These are phyloP conservation scores for Cordyceps militaris DNA, from an alignment of 2,329 filamentous ascomycete genomes.

Conservation along the genomic window DNA sequence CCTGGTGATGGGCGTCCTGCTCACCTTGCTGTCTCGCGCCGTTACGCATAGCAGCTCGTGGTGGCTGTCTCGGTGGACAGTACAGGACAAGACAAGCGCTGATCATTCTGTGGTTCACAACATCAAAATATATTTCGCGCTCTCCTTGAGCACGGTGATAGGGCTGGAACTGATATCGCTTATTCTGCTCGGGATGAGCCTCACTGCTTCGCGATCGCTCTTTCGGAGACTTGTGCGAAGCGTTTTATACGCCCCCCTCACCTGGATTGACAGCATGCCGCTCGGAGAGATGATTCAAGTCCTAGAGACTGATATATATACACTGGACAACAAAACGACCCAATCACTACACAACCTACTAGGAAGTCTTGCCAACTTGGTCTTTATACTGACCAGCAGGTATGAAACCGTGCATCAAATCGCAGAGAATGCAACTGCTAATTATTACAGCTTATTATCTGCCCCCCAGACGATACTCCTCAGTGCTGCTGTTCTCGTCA, in stretches of 20 bases:
- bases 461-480: neutral
- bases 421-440: neutral
- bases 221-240: slow-evolving; percentile 1
- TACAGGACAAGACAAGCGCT: neutral
- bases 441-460: neutral
- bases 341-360: neutral
- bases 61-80: slow-evolving; percentile 14
- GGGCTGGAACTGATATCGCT: neutral
- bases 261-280: slow-evolving; percentile 11
- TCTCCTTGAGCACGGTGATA: neutral
- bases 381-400: slow-evolving; percentile 1
- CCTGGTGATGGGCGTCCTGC: neutral
- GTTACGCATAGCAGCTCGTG: slow-evolving; percentile 1
- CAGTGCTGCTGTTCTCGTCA: neutral
- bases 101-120: neutral
- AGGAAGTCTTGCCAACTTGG: neutral
- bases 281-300: slow-evolving; percentile 8
- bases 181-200: neutral
- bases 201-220: slow-evolving; percentile 4
- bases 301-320: slow-evolving; percentile 10
- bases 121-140: slow-evolving; percentile 6
- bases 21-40: neutral
- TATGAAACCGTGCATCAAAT: neutral
- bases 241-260: slow-evolving; percentile 4
- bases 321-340: slow-evolving; percentile 7